A percentile compares a stretch with the other conserved stretches of the same genome.
Evolutionary conservation across 371 early-diverging fungal genomes (phyloP).

Genomic region (Blakeslea trispora): DNA sequence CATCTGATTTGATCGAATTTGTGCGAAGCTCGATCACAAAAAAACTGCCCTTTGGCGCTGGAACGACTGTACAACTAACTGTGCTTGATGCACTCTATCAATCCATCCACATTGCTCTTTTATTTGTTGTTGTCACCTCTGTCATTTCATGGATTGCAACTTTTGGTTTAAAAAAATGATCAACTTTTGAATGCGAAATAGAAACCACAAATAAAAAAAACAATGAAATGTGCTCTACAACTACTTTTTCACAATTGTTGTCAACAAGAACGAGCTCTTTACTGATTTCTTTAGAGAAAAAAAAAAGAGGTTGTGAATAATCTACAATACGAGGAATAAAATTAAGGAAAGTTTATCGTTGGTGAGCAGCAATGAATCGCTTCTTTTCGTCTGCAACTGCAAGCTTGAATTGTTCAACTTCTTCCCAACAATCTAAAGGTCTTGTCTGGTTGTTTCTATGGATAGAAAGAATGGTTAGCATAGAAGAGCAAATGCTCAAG

Average conservation of each 20-base stretch:
- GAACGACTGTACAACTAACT: conserved; percentile 27
- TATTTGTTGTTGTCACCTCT: conserved; percentile 26
- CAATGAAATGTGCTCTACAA: too few species aligned
- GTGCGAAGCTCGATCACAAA: conserved; percentile 41
- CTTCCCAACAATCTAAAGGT: conserved; percentile 70
- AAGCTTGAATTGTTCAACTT: conserved; percentile 65
- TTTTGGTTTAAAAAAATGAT: conserved; percentile 25
- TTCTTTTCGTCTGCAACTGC: conserved; percentile 58
- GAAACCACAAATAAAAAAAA: too few species aligned
- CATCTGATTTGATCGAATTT: conserved; percentile 38
- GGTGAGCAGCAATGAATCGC: conserved; percentile 50
- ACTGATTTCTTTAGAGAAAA: too few species aligned
- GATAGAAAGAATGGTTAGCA: neutral
- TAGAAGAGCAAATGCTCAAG: neutral
- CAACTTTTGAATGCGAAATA: conserved; percentile 1
- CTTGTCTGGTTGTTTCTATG: conserved; percentile 51
- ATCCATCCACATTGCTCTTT: conserved; percentile 24
- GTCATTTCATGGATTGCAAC: conserved; percentile 22
- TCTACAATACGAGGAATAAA: too few species aligned
- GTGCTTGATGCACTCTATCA: conserved; percentile 24
- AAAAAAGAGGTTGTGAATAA: too few species aligned
- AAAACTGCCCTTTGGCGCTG: conserved; percentile 28
- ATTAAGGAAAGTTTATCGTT: conserved; percentile 20
- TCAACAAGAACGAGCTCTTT: too few species aligned
- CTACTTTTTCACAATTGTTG: too few species aligned